Conservation (phyloP, 306 rosid genomes). For the Quercus robur region DNA sequence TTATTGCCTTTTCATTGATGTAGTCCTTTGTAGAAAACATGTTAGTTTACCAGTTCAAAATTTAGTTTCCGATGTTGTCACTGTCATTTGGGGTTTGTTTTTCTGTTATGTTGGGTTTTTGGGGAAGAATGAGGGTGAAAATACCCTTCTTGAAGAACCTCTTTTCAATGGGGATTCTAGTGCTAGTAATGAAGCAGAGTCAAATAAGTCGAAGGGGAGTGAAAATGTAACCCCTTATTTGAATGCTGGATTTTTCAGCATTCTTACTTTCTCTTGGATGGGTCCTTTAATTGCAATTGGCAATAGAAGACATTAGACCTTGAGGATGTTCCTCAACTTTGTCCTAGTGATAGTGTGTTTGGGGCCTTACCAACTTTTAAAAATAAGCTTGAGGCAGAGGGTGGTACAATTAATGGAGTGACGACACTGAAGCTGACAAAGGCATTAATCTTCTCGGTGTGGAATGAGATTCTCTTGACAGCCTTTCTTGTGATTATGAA, state of each 20-base stretch:
- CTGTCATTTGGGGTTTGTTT: conserved; percentile 37
- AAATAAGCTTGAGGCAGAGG: conserved; percentile 30
- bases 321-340: conserved; percentile 73
- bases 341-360: conserved; percentile 39
- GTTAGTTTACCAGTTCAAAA: conserved; percentile 32
- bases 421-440: conserved; percentile 31
- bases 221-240: conserved; percentile 40
- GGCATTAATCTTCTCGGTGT: conserved; percentile 28
- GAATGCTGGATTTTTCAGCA: conserved; percentile 60
- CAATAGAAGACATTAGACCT: conserved; percentile 55
- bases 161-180: conserved; percentile 51
- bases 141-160: conserved; percentile 49
- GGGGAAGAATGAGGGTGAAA: conserved; percentile 26
- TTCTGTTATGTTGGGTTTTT: conserved; percentile 37
- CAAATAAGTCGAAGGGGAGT: conserved; percentile 14
- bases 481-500: conserved; percentile 13
- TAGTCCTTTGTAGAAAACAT: conserved; percentile 30
- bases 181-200: conserved; percentile 15
- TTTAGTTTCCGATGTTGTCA: conserved; percentile 43
- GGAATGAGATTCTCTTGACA: conserved; percentile 37
- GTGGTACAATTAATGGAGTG: conserved; percentile 21
- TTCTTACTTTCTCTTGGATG: conserved; percentile 73
- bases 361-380: conserved; percentile 40
- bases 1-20: conserved; percentile 40
- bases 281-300: conserved; percentile 59